A percentile compares a stretch with the other conserved stretches of the same genome.
Evolutionary conservation across 441 rosid species (phyloP).

Genomic region (Gossypium davidsonii): DNA sequence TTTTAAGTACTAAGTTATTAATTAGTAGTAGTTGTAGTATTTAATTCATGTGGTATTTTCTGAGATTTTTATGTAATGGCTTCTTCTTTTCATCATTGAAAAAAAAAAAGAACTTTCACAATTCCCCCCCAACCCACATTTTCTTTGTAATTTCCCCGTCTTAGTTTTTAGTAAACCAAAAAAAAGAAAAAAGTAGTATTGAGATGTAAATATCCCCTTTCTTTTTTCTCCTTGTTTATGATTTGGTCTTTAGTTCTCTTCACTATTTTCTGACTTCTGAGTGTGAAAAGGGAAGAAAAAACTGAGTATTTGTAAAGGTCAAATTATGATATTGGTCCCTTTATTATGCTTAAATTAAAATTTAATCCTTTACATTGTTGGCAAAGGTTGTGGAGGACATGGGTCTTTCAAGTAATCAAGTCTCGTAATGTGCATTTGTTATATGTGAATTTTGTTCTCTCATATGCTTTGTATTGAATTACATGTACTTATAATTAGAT

Average conservation of each 20-base stretch:
- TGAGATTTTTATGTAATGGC: conserved; percentile 8
- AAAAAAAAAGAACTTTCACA: conserved; percentile 7
- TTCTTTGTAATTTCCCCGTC: not conserved
- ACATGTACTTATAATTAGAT: too few species aligned
- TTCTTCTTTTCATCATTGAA: not conserved
- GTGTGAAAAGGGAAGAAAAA: not conserved
- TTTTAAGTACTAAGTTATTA: conserved; percentile 6
- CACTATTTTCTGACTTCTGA: too few species aligned
- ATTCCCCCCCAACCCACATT: not conserved
- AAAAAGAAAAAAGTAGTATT: not conserved
- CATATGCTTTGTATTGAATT: too few species aligned
- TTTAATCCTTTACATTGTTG: too few species aligned
- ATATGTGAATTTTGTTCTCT: too few species aligned
- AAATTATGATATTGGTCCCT: too few species aligned
- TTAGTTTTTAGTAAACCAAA: not conserved
- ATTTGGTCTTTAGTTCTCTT: not conserved
- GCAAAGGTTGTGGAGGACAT: too few species aligned
- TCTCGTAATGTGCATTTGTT: too few species aligned
- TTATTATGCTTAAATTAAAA: too few species aligned
- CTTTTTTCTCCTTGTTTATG: not conserved
- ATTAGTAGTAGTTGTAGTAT: conserved; percentile 12
- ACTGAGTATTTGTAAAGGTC: not conserved
- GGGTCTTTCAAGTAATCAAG: too few species aligned
- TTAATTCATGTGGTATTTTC: conserved; percentile 6
- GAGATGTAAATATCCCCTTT: not conserved